These are phyloP conservation scores for Backusella macrospora DNA, from an alignment of 192 early-diverging fungal genomes.

Conservation along the genomic window DNA sequence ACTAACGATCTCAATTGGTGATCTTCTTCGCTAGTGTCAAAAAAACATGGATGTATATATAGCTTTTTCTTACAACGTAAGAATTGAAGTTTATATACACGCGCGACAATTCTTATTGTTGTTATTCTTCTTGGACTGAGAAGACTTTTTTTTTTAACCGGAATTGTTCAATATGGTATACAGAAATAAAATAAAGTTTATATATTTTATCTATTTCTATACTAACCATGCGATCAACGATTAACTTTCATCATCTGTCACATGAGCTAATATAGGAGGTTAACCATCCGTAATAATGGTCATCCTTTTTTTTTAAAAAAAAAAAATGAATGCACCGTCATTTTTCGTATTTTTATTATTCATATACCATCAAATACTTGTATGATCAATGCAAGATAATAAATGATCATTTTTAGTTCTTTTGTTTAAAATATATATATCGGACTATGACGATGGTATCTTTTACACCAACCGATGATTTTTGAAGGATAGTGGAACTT, in stretches of 20 bases:
- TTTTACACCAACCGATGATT: too few species aligned
- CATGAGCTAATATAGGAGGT: not conserved
- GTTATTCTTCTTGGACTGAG: too few species aligned
- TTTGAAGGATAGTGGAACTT: too few species aligned
- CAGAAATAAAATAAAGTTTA: not conserved
- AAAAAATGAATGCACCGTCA: not conserved
- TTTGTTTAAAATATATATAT: too few species aligned
- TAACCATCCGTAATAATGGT: not conserved
- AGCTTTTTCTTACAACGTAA: too few species aligned
- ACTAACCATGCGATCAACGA: conserved; percentile 2
- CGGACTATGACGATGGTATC: not conserved
- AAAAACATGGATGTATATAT: too few species aligned
- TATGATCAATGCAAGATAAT: conserved; percentile 7
- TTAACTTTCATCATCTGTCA: conserved; percentile 8
- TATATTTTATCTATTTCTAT: not conserved
- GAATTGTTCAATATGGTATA: too few species aligned
- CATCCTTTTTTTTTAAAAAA: not conserved
- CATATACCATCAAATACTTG: conserved; percentile 8
- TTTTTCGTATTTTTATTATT: not conserved
- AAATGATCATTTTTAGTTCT: not conserved
- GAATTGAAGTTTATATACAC: too few species aligned
- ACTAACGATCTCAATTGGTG: too few species aligned
- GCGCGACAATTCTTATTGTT: too few species aligned
- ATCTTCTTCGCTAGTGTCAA: too few species aligned
- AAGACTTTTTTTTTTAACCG: too few species aligned